phyloP scores from a whole-genome alignment of 2,329 filamentous ascomycete genomes.

The Aspergillus brasiliensis region DNA sequence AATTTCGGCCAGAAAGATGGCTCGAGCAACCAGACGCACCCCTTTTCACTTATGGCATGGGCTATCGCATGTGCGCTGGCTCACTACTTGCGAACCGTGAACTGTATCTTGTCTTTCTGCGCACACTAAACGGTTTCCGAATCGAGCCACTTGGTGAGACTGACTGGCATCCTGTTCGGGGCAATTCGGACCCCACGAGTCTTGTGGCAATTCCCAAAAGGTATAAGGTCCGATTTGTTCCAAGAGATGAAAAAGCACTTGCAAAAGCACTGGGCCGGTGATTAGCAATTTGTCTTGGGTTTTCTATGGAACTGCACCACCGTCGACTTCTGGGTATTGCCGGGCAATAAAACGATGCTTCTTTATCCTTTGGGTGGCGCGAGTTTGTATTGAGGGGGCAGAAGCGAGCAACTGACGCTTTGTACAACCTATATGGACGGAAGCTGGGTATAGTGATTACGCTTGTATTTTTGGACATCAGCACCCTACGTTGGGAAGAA shows the following conservation, averaged over 20 bases:
- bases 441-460: too few species aligned
- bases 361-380: too few species aligned
- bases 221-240: slow-evolving; percentile 62
- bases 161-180: slow-evolving; percentile 61
- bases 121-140: slow-evolving; percentile 63
- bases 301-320: too few species aligned
- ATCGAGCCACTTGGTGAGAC: slow-evolving; percentile 58
- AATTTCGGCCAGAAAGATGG: slow-evolving; percentile 65
- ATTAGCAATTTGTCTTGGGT: neutral
- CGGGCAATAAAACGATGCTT: too few species aligned
- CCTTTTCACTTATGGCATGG: slow-evolving; percentile 66
- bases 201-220: slow-evolving; percentile 62
- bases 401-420: too few species aligned
- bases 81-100: slow-evolving; percentile 65
- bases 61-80: slow-evolving; percentile 69
- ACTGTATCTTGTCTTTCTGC: slow-evolving; percentile 65
- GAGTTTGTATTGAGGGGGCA: neutral
- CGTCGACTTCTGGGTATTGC: too few species aligned
- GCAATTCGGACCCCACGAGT: slow-evolving; percentile 63
- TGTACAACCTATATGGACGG: too few species aligned
- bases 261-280: slow-evolving; percentile 42
- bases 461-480: too few species aligned
- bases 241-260: slow-evolving; percentile 53
- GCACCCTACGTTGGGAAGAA: too few species aligned
- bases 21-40: slow-evolving; percentile 65